A percentile compares a stretch with the other conserved stretches of the same genome.
These are phyloP conservation scores for Fusarium sp. DNA, from an alignment of 2,329 filamentous ascomycete species.

Conservation along the genomic window DNA sequence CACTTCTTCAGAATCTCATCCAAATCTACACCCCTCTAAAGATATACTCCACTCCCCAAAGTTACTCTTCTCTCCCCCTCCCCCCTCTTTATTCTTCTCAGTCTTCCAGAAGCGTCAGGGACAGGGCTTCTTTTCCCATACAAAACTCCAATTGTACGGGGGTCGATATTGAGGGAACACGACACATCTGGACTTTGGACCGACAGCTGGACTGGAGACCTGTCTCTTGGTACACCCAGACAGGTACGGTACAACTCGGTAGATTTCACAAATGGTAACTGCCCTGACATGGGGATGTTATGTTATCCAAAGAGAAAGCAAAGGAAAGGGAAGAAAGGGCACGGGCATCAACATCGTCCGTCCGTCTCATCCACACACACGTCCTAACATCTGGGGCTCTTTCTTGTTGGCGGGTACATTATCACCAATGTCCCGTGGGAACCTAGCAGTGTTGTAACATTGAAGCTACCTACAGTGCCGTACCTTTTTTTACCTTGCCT, in stretches of 20 bases:
- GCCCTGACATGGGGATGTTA: slow-evolving; percentile 44
- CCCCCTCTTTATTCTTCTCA: slow-evolving; percentile 37
- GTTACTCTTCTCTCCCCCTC: slow-evolving; percentile 18
- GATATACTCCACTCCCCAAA: slow-evolving; percentile 4
- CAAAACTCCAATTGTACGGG: slow-evolving; percentile 35
- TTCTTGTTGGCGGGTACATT: slow-evolving; percentile 43
- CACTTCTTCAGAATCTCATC: slow-evolving; percentile 12
- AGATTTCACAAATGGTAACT: slow-evolving; percentile 28
- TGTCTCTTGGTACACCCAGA: neutral
- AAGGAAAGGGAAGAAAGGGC: slow-evolving; percentile 27
- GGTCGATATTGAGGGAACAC: slow-evolving; percentile 20
- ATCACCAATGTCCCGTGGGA: slow-evolving; percentile 43
- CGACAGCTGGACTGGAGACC: slow-evolving; percentile 13
- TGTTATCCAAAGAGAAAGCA: slow-evolving; percentile 23
- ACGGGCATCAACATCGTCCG: slow-evolving; percentile 33
- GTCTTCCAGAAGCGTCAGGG: slow-evolving; percentile 43
- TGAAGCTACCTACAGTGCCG: slow-evolving; percentile 39
- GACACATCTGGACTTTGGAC: slow-evolving; percentile 40
- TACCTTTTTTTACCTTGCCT: slow-evolving; percentile 16
- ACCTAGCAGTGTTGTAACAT: slow-evolving; percentile 39
- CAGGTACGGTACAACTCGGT: slow-evolving; percentile 18
- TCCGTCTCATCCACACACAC: slow-evolving; percentile 9
- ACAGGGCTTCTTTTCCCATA: slow-evolving; percentile 29
- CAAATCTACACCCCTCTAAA: slow-evolving; percentile 27
- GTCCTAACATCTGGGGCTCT: slow-evolving; percentile 18